phyloP scores from a whole-genome alignment of 192 early-diverging fungal genomes.

The Gaertneriomyces sp. region DNA sequence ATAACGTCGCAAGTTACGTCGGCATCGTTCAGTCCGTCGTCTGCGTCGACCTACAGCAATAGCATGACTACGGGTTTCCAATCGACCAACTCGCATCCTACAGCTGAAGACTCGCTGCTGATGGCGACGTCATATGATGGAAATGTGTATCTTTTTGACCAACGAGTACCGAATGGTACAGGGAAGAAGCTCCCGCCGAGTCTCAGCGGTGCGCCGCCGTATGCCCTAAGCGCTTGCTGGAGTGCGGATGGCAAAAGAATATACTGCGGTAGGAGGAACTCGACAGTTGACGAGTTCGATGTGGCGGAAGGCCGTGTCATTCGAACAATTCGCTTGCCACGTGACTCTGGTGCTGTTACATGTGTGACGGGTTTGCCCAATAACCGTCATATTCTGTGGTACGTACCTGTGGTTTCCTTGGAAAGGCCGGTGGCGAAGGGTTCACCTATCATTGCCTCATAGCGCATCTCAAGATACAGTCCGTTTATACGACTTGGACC shows the following conservation, averaged over 20 bases:
- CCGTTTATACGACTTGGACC: constrained; percentile 78
- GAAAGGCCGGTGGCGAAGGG: neutral
- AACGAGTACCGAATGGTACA: constrained; percentile 22
- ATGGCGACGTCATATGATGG: constrained; percentile 46
- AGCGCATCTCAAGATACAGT: constrained; percentile 90
- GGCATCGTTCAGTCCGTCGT: constrained; percentile 62
- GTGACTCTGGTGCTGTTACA: constrained; percentile 84
- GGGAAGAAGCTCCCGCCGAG: constrained; percentile 28
- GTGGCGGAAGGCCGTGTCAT: constrained; percentile 59
- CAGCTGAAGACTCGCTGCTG: constrained; percentile 21
- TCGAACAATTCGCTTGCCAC: constrained; percentile 75
- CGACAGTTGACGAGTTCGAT: constrained; percentile 90
- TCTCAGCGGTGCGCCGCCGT: constrained; percentile 11
- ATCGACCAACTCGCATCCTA: neutral
- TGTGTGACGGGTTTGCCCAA: constrained; percentile 75
- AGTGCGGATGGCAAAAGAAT: constrained; percentile 75
- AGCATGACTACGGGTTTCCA: constrained; percentile 5
- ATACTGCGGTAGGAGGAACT: constrained; percentile 85
- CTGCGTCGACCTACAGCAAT: constrained; percentile 11
- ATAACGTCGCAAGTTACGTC: constrained; percentile 82
- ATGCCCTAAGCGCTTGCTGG: constrained; percentile 64
- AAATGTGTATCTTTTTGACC: constrained; percentile 33
- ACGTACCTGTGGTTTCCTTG: constrained; percentile 15
- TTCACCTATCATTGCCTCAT: constrained; percentile 5
- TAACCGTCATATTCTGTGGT: constrained; percentile 79